Base-by-base conservation (phyloP, 257 asterid species). In the Nicotiana otophora region DNA sequence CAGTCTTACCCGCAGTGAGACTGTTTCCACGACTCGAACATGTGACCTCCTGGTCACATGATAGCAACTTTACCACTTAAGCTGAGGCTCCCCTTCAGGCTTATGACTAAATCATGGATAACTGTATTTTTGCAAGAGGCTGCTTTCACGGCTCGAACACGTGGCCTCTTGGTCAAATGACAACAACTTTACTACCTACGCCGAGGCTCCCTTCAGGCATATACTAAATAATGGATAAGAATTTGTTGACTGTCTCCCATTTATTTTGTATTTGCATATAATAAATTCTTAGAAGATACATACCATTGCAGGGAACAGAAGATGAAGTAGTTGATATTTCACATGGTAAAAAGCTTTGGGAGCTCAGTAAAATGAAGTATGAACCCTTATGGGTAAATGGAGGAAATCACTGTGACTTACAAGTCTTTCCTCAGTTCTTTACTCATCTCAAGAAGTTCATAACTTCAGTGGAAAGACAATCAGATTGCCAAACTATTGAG, bases 341-440 rank as follows among this genome's bases (percentile, higher is more conserved):
- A 33, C 84, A 81, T 67, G 84, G 84, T 31, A 67, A 67, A 42
- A 58, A 39, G 34, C 78, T 81, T 28, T 81, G 78, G 84, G 84
- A 81, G 39, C 80, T 81, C 1, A 65, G 79, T 31, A 68, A 67
- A 31, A 60, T 65, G 67, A 81, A 81, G 20, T 81, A 81, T 33
- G 84, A 81, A 30, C 84, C 84, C 5, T 66, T 81, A 11, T 81
- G 84, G 84, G 3, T 81, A 26, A 81, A 66, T 48, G 84, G 84
- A 30, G 84, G 84, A 66, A 68, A 68, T 19, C 84, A 81, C 23
- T 81, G 84, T 81, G 78, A 81, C 12, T 39, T 81, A 0, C 67
- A 81, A 58, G 15, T 69, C 15, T 81, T 66, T 54, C 84, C 84
- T 10, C 79, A 81, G 26, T 81, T 46, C 17, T 51, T 67, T 33